Base-by-base conservation (phyloP, 2,329 filamentous ascomycete species). In the Ambrosiella beaveri region DNA sequence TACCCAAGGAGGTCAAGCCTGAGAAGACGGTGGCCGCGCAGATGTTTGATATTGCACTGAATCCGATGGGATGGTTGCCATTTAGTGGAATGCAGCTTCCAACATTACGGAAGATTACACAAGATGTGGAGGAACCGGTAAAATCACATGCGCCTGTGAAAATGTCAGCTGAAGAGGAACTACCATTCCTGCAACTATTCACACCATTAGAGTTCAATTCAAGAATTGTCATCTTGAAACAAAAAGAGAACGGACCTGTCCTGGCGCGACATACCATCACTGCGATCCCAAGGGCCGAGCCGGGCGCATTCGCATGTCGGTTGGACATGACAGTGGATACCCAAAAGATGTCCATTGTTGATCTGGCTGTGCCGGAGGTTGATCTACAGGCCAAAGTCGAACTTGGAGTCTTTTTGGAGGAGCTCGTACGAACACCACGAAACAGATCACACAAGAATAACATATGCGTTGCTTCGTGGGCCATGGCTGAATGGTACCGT, bases 171-270 rank as follows among this genome's bases (percentile, higher is more conserved):
- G 72, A 75, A 0, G 79, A 89, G 61, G 79, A 85, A 54, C 69
- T 85, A 1, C 80, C 84, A 0, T 88, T 84, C 62, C 73, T 90
- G 0, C 78, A 84, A 51, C 74, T 84, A 7, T 88, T 93, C 64
- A 85, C 80, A 0, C 80, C 84, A 0, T 74, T 93, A 12, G 73
- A 72, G 0, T 81, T 86, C 59, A 74, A 74, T 0, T 83, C 81
- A 0, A 74, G 70, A 0, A 71, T 81, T 12, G 69, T 72, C 0
- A 67, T 77, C 0, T 64, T 79, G 1, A 50, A 57, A 40, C 54
- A 60, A 55, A 12, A 54, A n/a, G 36, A 35, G 27, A 15, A 39
- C 15, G 55, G 45, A 3, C 73, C 76, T 0, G 61, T 75, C 0
- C 66, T 76, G 38, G 80, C 82, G 59, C 72, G 72, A 1, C 81